phyloP scores from a whole-genome alignment of 306 rosid genomes.

The Vicia villosa region DNA sequence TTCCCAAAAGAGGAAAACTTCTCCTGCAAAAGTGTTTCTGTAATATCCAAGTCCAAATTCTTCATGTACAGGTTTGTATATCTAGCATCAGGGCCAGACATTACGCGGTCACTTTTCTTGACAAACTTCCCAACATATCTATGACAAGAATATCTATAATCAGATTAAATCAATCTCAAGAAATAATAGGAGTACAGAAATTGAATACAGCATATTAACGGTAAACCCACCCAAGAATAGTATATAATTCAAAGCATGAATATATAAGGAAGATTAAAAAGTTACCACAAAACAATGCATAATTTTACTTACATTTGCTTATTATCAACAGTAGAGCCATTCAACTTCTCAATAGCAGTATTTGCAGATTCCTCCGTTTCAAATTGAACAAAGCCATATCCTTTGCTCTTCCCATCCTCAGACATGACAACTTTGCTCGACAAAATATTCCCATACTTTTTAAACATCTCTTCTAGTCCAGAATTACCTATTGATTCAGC shows the following conservation, averaged over 20 bases:
- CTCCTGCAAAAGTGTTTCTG: constrained; percentile 63
- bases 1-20: constrained; percentile 73
- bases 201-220: constrained; percentile 3
- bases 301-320: constrained; percentile 65
- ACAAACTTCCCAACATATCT: constrained; percentile 81
- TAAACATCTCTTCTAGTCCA: constrained; percentile 64
- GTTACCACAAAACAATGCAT: constrained; percentile 13
- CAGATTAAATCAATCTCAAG: background rate
- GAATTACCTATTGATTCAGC: constrained; percentile 54
- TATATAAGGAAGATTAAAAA: constrained; percentile 1
- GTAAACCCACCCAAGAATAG: background rate
- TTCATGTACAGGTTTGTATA: constrained; percentile 81
- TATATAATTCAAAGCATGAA: constrained; percentile 32
- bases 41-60: constrained; percentile 67
- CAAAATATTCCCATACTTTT: constrained; percentile 63
- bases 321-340: constrained; percentile 60
- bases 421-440: constrained; percentile 77
- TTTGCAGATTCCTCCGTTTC: constrained; percentile 75
- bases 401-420: constrained; percentile 85
- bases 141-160: constrained; percentile 32
- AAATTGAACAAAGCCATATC: constrained; percentile 91
- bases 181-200: constrained; percentile 23
- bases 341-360: constrained; percentile 71
- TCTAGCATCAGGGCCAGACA: constrained; percentile 57
- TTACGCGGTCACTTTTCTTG: constrained; percentile 62